Evolutionary conservation across 345 rosid species (phyloP).

Genomic region (Lumnitzera racemosa): DNA sequence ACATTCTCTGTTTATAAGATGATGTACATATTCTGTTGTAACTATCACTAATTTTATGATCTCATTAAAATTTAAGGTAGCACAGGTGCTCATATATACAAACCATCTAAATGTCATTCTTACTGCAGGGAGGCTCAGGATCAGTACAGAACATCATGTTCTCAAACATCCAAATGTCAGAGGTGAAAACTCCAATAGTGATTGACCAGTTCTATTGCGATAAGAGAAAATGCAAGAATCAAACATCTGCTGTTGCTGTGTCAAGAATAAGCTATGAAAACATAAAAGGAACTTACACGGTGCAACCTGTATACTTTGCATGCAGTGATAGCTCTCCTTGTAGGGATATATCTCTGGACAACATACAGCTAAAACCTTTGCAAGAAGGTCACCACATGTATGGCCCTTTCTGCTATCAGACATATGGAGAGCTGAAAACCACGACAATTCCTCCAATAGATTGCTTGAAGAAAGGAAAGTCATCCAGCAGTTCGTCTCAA

Average conservation of each 20-base stretch:
- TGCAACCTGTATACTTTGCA: constrained; percentile 51
- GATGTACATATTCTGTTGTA: no score
- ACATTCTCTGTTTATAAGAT: no score
- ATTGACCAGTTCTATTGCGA: constrained; percentile 85
- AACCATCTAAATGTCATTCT: neutral
- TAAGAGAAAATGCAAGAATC: constrained; percentile 43
- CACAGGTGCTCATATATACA: no score
- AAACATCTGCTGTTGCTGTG: constrained; percentile 68
- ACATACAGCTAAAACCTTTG: constrained; percentile 45
- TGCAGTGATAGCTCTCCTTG: constrained; percentile 81
- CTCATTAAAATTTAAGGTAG: no score
- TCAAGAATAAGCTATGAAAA: constrained; percentile 49
- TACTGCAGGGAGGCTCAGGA: constrained; percentile 76
- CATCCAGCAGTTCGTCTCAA: constrained; percentile 21
- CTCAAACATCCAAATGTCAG: constrained; percentile 64
- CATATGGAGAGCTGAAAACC: constrained; percentile 57
- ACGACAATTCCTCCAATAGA: constrained; percentile 44
- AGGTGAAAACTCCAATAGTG: constrained; percentile 60
- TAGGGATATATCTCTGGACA: constrained; percentile 43
- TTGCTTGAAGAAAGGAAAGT: constrained; percentile 42
- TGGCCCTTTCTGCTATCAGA: constrained; percentile 64
- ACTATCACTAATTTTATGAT: no score
- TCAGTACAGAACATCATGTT: constrained; percentile 59
- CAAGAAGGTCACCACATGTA: constrained; percentile 17
- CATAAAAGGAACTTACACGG: constrained; percentile 72